Percentiles rank a stretch among this genome's conserved stretches.
Conservation (phyloP, 768 basidiomycete genomes). For the Ramaria rubella region DNA sequence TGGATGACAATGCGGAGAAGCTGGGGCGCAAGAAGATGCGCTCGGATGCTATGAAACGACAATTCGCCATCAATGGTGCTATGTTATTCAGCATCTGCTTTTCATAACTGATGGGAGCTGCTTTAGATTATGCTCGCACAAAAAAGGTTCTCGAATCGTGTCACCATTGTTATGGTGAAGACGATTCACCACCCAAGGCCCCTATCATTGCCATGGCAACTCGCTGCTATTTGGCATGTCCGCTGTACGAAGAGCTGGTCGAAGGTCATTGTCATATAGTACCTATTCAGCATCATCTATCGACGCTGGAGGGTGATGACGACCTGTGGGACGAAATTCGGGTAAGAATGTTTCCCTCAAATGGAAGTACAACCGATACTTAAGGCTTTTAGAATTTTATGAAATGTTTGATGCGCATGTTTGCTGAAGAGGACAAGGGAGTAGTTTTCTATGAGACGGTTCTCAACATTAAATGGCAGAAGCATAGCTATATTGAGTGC, state of each 20-base stretch:
- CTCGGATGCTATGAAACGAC: constrained; percentile 90
- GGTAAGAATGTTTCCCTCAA: constrained; percentile 40
- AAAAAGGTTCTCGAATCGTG: constrained; percentile 85
- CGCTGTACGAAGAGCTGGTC: constrained; percentile 80
- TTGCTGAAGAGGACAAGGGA: constrained; percentile 85
- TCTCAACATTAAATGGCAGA: constrained; percentile 76
- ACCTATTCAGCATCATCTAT: constrained; percentile 89
- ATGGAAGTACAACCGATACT: constrained; percentile 39
- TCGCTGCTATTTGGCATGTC: constrained; percentile 85
- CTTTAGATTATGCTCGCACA: constrained; percentile 85
- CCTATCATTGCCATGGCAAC: constrained; percentile 89
- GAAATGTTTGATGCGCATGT: constrained; percentile 97
- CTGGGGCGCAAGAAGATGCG: constrained; percentile 93
- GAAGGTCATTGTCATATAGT: constrained; percentile 92
- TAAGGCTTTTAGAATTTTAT: constrained; percentile 52
- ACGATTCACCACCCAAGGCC: constrained; percentile 82
- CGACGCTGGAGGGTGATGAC: constrained; percentile 89
- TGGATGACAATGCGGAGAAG: constrained; percentile 94
- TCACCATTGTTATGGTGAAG: constrained; percentile 87
- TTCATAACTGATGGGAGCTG: constrained; percentile 1
- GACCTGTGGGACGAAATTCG: constrained; percentile 97
- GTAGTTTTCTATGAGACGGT: constrained; percentile 96
- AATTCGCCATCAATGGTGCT: constrained; percentile 91
- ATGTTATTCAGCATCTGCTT: background rate
- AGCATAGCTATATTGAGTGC: constrained; percentile 90